Conservation (phyloP, 179 eudicot genomes). For the Beta macrorhiza region DNA sequence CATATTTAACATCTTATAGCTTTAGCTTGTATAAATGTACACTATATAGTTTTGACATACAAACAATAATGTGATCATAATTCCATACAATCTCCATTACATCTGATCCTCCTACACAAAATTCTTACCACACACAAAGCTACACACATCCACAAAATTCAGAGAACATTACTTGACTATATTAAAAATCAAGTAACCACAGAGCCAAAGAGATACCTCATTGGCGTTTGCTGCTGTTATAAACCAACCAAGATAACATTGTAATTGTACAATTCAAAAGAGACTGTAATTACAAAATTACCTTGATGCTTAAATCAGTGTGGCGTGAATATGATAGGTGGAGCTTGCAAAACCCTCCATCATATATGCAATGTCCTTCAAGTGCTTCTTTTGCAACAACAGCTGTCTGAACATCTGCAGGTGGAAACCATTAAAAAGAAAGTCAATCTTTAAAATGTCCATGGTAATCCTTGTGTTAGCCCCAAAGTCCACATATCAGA, state of each 20-base stretch:
- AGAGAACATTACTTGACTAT: background rate
- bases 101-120: background rate
- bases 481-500: background rate
- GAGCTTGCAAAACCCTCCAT: conserved; percentile 98
- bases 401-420: conserved; percentile 88
- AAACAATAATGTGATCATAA: background rate
- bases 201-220: background rate
- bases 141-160: background rate
- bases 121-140: background rate
- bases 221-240: background rate
- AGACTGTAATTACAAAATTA: conserved; percentile 22
- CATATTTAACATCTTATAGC: background rate
- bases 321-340: conserved; percentile 94
- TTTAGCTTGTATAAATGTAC: background rate
- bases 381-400: conserved; percentile 90
- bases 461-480: background rate
- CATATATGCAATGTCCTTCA: conserved; percentile 97
- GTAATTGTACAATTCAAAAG: conserved; percentile 6
- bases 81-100: background rate
- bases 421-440: conserved; percentile 15
- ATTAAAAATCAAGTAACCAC: background rate
- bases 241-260: background rate
- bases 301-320: conserved; percentile 96
- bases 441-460: conserved; percentile 6
- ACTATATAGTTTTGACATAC: background rate